Percentiles rank a stretch among this genome's conserved stretches.
These are phyloP conservation scores for Aspergillus egyptiacus DNA, from an alignment of 495 filamentous ascomycete species.

Conservation along the genomic window DNA sequence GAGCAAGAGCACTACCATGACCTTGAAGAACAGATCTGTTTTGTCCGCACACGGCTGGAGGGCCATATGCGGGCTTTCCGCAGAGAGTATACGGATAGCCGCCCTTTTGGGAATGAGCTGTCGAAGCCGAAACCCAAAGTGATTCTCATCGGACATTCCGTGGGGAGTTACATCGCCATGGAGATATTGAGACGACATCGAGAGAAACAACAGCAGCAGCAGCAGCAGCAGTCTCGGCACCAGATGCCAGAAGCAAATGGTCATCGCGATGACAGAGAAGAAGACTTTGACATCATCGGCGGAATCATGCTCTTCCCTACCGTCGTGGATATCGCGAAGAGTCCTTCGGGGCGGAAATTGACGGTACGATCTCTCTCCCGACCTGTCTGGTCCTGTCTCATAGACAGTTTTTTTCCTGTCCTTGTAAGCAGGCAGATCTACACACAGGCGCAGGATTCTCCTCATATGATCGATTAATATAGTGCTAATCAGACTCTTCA, in stretches of 20 bases:
- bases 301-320: constrained; percentile 74
- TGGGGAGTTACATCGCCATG: constrained; percentile 72
- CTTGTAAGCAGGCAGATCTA: too few relatives aligned
- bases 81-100: background rate
- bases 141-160: constrained; percentile 77
- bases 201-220: constrained; percentile 13
- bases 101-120: background rate
- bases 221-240: too few relatives aligned
- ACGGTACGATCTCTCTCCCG: constrained; percentile 33
- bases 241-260: background rate
- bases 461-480: too few relatives aligned
- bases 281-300: constrained; percentile 45
- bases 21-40: constrained; percentile 59
- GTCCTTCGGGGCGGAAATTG: constrained; percentile 55
- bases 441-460: too few relatives aligned
- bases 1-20: constrained; percentile 15
- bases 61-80: background rate
- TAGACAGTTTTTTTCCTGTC: too few relatives aligned
- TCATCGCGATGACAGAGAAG: too few relatives aligned
- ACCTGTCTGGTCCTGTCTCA: background rate
- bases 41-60: constrained; percentile 29
- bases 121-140: constrained; percentile 39
- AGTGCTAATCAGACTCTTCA: background rate
- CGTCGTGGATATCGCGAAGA: constrained; percentile 65
- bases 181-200: constrained; percentile 58